Conservation (phyloP, 148 eudicot genomes). For the Heliosperma pusillum region DNA sequence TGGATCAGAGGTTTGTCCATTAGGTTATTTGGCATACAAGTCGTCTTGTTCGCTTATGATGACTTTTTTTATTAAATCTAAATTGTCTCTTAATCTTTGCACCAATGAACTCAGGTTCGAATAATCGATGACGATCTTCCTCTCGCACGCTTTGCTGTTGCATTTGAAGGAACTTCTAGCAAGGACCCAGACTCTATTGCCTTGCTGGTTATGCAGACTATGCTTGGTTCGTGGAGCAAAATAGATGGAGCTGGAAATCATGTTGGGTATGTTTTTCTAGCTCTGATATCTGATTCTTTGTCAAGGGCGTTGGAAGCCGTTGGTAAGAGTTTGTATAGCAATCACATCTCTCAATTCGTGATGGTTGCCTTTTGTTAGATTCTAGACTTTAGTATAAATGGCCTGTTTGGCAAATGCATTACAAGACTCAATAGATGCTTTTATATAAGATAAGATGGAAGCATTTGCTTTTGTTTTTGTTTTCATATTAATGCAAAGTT, state of each 20-base stretch:
- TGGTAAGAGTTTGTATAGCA: neutral
- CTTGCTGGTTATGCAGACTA: conserved; percentile 53
- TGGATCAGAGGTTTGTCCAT: conserved; percentile 59
- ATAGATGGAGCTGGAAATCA: conserved; percentile 52
- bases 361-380: neutral
- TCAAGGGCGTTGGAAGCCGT: neutral
- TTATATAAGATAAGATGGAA: neutral
- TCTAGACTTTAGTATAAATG: neutral
- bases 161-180: conserved; percentile 61
- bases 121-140: conserved; percentile 56
- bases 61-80: neutral
- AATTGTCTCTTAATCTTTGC: conserved; percentile 5
- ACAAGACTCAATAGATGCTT: neutral
- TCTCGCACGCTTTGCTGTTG: conserved; percentile 59
- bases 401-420: neutral
- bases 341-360: neutral
- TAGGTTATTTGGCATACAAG: neutral
- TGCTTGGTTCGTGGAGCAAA: conserved; percentile 65
- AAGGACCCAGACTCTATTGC: conserved; percentile 68
- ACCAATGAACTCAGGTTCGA: conserved; percentile 44
- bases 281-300: neutral
- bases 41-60: conserved; percentile 12
- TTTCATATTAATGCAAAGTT: neutral
- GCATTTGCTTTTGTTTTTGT: neutral
- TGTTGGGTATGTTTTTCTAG: conserved; percentile 38